Conservation (phyloP, 768 basidiomycete genomes). For the Suillus fuscotomentosus region DNA sequence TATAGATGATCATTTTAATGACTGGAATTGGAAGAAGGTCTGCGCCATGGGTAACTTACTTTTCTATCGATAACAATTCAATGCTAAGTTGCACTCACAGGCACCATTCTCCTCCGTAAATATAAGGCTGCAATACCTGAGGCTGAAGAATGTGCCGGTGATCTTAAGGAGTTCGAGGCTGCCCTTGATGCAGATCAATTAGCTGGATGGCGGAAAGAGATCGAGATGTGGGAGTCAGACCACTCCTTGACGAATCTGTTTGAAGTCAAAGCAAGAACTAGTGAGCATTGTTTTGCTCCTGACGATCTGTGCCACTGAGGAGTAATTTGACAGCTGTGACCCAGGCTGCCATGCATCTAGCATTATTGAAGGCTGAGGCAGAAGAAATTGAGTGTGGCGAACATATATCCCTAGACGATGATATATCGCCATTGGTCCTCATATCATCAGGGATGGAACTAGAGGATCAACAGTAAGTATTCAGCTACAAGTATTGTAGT, state of each 20-base stretch:
- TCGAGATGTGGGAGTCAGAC: too few species aligned
- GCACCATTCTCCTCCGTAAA: conserved; percentile 2
- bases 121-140: background rate
- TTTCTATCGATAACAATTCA: background rate
- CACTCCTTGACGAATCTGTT: too few species aligned
- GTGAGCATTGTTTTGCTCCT: too few species aligned
- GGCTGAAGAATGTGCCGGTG: too few species aligned
- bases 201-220: too few species aligned
- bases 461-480: conserved; percentile 35
- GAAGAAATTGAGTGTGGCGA: conserved; percentile 5
- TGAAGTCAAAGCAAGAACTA: too few species aligned
- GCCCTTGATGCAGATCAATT: too few species aligned
- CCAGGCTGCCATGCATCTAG: conserved; percentile 14
- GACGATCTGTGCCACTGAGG: background rate
- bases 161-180: too few species aligned
- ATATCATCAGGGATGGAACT: conserved; percentile 31
- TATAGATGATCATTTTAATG: conserved; percentile 34
- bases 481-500: too few species aligned
- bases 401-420: background rate
- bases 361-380: conserved; percentile 23
- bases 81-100: background rate
- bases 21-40: conserved; percentile 33
- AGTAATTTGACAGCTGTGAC: conserved; percentile 9
- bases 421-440: conserved; percentile 22
- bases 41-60: conserved; percentile 18